A percentile compares a stretch with the other conserved stretches of the same genome.
phyloP scores from a whole-genome alignment of 345 rosid species.

The Eucalyptus dawsonii region DNA sequence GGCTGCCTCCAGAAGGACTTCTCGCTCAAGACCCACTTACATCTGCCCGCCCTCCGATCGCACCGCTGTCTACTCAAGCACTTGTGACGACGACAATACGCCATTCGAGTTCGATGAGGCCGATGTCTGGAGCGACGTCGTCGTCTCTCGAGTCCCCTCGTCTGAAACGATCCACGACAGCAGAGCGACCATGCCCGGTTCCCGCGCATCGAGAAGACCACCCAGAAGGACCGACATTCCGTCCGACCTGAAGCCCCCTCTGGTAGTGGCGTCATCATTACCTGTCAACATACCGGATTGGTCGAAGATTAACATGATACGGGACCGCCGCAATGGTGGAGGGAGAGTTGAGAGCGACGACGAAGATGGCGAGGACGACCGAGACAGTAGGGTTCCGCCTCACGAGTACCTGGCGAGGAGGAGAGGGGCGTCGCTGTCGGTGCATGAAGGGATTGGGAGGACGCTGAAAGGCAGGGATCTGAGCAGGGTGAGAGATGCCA shows the following conservation, averaged over 20 bases:
- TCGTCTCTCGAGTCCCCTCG: background rate
- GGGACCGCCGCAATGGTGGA: background rate
- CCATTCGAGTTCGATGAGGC: background rate
- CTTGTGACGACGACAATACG: background rate
- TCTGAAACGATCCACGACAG: background rate
- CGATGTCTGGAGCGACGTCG: background rate
- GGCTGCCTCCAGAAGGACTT: background rate
- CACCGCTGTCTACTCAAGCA: background rate
- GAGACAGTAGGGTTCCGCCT: constrained; percentile 12
- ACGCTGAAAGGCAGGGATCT: constrained; percentile 36
- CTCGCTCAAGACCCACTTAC: background rate
- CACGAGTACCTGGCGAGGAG: constrained; percentile 34
- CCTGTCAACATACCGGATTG: constrained; percentile 7
- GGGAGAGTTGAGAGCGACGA: background rate
- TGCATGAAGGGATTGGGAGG: constrained; percentile 36
- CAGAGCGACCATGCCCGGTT: background rate
- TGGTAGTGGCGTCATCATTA: background rate
- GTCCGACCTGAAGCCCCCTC: background rate
- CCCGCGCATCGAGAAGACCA: background rate
- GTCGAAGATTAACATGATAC: background rate
- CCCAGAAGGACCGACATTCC: background rate
- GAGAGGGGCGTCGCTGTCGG: constrained; percentile 28
- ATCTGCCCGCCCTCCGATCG: background rate
- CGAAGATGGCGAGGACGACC: background rate
- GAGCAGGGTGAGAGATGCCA: constrained; percentile 29